Base-by-base conservation (phyloP, 805 yeast genomes). In the Myxozyma lipomycoides region DNA sequence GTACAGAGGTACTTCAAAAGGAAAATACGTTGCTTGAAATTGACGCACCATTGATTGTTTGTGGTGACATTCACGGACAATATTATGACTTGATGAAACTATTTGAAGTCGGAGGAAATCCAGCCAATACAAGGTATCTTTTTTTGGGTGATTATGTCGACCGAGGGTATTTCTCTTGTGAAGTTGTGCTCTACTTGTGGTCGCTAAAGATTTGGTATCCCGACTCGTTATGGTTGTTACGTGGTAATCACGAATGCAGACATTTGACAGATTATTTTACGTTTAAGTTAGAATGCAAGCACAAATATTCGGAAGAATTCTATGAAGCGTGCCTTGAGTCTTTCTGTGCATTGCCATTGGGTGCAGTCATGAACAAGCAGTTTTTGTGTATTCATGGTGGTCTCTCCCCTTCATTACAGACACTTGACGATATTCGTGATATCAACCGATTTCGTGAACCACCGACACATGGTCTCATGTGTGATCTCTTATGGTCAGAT, bases 61-160 rank as follows among this genome's bases (percentile, higher is more conserved):
- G 97, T 71, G 98, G 98, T 49, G 98, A 91, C 69, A 78, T 90
- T n/a, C 98, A 91, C 68, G 98, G 98, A 17, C 98, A 91, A 67
- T 88, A 79, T 67, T 90, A 78, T 67, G 98, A 91, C 67, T 74
- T 91, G 60, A 75, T 90, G 79, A 89, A 90, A 68, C 71, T 91
- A 40, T 86, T 91, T 64, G 97, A 91, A 65, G 91, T 89, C 17
- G 95, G 96, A 36, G 98, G 98, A 1, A 82, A 84, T 63, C 96
- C 97, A 10, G 73, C 70, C 15, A 69, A 64, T n/a, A 83, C 95
- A 1, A 76, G 85, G 18, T 91, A 87, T 66, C 71, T 90, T 47
- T 90, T 91, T 62, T 70, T 90, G 49, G 97, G 98, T 15, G 98
- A 91, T 69, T 91, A 90, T 65, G 97, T 91, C 19, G 98, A 91